Evolutionary conservation across 176 grass and related monocot species (phyloP).

Genomic region (Secale cereale): DNA sequence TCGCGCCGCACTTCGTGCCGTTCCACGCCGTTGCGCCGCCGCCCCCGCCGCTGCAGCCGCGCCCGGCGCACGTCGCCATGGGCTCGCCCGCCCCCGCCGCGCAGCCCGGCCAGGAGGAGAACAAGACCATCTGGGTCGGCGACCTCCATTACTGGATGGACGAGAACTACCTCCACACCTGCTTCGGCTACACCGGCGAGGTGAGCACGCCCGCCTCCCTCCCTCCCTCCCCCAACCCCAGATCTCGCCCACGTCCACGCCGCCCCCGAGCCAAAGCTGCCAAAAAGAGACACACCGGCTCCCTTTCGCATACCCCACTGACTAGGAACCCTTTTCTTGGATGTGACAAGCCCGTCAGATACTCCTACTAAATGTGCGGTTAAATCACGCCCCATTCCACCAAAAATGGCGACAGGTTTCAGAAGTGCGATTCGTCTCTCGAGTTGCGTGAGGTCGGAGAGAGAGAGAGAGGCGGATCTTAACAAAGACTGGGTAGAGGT

Average conservation of each 20-base stretch:
- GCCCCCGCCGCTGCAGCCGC: conserved; percentile 22
- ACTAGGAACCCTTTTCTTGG: conserved; percentile 13
- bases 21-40: conserved; percentile 52
- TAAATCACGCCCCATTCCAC: background rate
- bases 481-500: conserved; percentile 1
- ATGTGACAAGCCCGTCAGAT: conserved; percentile 34
- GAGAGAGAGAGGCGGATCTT: background rate
- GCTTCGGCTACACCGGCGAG: conserved; percentile 93
- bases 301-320: background rate
- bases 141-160: conserved; percentile 99
- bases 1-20: conserved; percentile 75
- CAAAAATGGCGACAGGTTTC: conserved; percentile 19
- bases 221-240: background rate
- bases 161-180: conserved; percentile 94
- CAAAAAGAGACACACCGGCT: conserved; percentile 19
- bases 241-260: conserved; percentile 32
- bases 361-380: background rate
- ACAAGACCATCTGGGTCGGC: conserved; percentile 98
- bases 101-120: conserved; percentile 66
- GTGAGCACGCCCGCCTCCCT: conserved; percentile 38
- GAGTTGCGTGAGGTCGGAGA: conserved; percentile 5
- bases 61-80: background rate
- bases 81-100: conserved; percentile 39
- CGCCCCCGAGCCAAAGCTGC: background rate
- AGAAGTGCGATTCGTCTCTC: conserved; percentile 23